Base-by-base conservation (phyloP, 2,329 filamentous ascomycete species). In the Mycocentrospora acerina region DNA sequence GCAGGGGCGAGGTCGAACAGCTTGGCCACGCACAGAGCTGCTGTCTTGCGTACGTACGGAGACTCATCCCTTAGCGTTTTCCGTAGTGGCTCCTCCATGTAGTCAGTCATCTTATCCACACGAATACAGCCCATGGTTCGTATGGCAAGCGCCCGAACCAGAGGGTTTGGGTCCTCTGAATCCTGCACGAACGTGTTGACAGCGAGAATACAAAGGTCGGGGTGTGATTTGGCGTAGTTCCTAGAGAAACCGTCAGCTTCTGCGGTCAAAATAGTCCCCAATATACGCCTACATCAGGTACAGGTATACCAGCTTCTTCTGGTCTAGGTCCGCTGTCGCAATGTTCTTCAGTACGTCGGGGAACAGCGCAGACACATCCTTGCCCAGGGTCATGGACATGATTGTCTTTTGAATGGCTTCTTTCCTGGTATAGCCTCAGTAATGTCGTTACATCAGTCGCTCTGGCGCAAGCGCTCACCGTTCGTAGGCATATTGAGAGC, bases 141-240 rank as follows among this genome's bases (percentile, higher is more conserved):
- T 67, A 98, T 95, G 38, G 93, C 93, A 35, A 98, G 79, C 34
- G 93, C 93, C 76, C 93, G 80, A 60, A 98, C 89, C 16, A 98
- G 80, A 11, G 93, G 93, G 63, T 98, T 98, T 29, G 93, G 93
- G 62, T 98, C 93, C 80, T 98, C 93, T 12, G 93, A 93, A 68
- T 98, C 93, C 78, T 98, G 93, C 5, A 97, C 93, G 62, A 98
- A 98, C 11, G 93, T 98, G 68, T 98, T 98, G 64, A 98, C 93
- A 53, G 93, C 93, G 56, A 98, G 83, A 71, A 98, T 98, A 69
- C 93, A 98, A 24, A 98, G 83, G 66, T 98, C 93, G 22, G 93
- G 93, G 71, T 98, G 93, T 53, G 91, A 95, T 76, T 98, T 98
- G 60, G 93, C 93, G 71, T 98, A 98, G 71, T 98, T 98, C 90